phyloP scores from a whole-genome alignment of 73 alveolate genomes.

The Chromera velia region DNA sequence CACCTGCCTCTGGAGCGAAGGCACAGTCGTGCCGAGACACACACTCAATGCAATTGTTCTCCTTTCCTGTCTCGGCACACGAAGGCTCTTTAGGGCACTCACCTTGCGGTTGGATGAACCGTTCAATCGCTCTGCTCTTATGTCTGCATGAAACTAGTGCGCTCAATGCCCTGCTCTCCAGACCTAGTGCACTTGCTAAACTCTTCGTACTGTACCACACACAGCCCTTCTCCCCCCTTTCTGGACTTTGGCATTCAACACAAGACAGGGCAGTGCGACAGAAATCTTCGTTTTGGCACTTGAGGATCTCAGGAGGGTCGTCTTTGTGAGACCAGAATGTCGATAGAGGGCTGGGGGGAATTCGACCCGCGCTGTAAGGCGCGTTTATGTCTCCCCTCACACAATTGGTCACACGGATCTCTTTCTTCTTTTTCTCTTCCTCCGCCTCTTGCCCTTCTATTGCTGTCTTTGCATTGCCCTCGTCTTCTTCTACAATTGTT shows the following conservation, averaged over 20 bases:
- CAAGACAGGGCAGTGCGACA: conserved; percentile 2
- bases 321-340: conserved; percentile 2
- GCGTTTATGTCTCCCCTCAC: background rate
- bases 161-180: background rate
- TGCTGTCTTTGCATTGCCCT: too few species aligned
- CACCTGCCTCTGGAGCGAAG: background rate
- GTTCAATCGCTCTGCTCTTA: background rate
- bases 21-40: background rate
- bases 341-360: background rate
- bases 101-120: background rate
- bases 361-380: background rate
- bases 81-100: background rate
- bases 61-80: background rate
- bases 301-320: background rate
- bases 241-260: background rate
- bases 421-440: too few species aligned
- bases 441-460: background rate
- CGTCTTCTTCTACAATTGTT: too few species aligned
- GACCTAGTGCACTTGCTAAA: too few species aligned
- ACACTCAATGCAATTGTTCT: background rate
- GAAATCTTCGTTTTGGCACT: background rate
- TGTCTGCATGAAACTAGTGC: background rate
- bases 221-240: background rate
- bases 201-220: conserved; percentile 8
- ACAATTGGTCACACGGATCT: too few species aligned